Conservation (phyloP, 805 yeast genomes). For the Komagataella phaffii region DNA sequence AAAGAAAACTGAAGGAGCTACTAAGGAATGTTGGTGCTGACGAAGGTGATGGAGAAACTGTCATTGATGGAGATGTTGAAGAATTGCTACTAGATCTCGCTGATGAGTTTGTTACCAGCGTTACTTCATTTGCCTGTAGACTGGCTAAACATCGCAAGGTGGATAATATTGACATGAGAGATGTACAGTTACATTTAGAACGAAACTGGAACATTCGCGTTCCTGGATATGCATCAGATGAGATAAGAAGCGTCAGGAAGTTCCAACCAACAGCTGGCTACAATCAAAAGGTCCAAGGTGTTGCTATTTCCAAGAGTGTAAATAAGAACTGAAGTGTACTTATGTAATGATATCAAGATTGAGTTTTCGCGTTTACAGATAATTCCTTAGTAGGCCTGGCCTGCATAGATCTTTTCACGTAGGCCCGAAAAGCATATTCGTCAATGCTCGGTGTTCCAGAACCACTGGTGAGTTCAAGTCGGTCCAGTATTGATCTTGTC, state of each 20-base stretch:
- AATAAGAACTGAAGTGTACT: conserved; percentile 23
- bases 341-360: background rate
- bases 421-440: conserved; percentile 8
- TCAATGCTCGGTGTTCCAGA: background rate
- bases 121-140: conserved; percentile 87
- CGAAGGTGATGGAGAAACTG: conserved; percentile 84
- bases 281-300: conserved; percentile 56
- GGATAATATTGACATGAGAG: conserved; percentile 77
- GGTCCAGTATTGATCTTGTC: conserved; percentile 8
- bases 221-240: conserved; percentile 91
- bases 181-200: conserved; percentile 83
- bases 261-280: conserved; percentile 55
- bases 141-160: conserved; percentile 90
- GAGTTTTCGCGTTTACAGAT: background rate
- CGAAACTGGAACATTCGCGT: conserved; percentile 90
- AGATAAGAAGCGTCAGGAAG: conserved; percentile 64
- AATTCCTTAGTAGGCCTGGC: no score
- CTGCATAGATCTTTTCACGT: no score
- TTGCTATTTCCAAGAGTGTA: conserved; percentile 49
- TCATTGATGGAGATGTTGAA: conserved; percentile 91
- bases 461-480: conserved; percentile 4
- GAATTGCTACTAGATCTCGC: conserved; percentile 85
- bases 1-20: conserved; percentile 79
- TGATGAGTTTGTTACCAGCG: conserved; percentile 86
- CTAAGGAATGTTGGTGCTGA: conserved; percentile 73